These are phyloP conservation scores for Plasmodium gaboni DNA, from an alignment of 169 alveolate species.

Conservation along the genomic window DNA sequence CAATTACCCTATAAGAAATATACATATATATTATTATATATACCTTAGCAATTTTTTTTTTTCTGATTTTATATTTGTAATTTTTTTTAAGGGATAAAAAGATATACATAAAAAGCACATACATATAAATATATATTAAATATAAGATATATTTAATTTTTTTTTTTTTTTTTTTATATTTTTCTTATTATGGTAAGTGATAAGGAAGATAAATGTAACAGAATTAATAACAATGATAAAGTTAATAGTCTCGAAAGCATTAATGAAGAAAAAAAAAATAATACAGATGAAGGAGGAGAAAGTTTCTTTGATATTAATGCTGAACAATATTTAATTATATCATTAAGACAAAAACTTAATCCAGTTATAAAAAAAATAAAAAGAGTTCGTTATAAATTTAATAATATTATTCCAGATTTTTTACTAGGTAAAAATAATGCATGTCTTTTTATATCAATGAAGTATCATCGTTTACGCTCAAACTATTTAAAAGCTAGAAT, in stretches of 20 bases:
- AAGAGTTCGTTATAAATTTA: constrained; percentile 78
- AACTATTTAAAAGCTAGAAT: constrained; percentile 80
- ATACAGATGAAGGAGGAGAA: constrained; percentile 8
- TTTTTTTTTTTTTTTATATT: too few species aligned
- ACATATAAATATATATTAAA: too few species aligned
- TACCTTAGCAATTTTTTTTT: too few species aligned
- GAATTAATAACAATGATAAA: background rate
- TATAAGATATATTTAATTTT: too few species aligned
- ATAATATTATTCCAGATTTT: constrained; percentile 81
- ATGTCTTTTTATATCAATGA: constrained; percentile 82
- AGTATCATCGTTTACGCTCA: constrained; percentile 81
- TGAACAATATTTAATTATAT: constrained; percentile 77
- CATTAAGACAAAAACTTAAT: constrained; percentile 83
- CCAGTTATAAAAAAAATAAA: constrained; percentile 82
- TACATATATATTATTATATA: too few species aligned
- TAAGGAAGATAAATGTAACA: too few species aligned
- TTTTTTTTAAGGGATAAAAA: too few species aligned
- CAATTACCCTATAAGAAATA: too few species aligned
- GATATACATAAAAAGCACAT: too few species aligned
- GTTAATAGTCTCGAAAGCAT: background rate
- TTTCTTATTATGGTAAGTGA: too few species aligned
- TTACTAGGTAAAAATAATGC: constrained; percentile 79
- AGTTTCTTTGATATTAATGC: constrained; percentile 26
- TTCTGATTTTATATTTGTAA: too few species aligned
- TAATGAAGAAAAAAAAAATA: constrained; percentile 9